Evolutionary conservation across 176 grass and related monocot species (phyloP), one percentile per base, ranked within the genome.

Genomic region (Triticum timopheevii): DNA sequence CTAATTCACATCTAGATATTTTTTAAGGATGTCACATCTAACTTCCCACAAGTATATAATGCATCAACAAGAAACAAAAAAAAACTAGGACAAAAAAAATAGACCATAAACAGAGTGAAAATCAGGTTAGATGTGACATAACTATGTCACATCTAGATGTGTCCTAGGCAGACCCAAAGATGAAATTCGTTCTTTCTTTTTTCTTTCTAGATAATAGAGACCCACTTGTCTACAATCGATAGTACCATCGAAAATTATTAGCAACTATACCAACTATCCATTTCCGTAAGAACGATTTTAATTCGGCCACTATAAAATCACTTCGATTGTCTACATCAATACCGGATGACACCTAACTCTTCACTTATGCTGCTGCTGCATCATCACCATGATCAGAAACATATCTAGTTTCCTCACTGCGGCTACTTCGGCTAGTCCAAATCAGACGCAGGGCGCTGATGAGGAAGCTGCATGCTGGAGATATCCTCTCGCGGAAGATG

Each of bases 401-500:
- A 79, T 28, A 59, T 74, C 25, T 76, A 66, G 10, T 59, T 79
- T 87, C 69, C 45, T 88, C 61, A 33, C 4, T 49, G 23, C 38
- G 33, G 11, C 44, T 76, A 69, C 19, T 13, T 70, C 61, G 17
- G 85, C 69, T 93, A 98, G 69, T 91, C 92, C 5, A 94, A 65
- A 80, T 94, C 92, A 86, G 80, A 72, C 19, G 80, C 61, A 38
- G 68, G 27, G 68, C 73, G 85, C 54, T 79, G 69, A 66, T 94
- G 85, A 16, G 96, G 96, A 65, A 98, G 92, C 76, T 96, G 96
- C 96, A 98, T 96, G 88, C 90, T 98, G 40, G 92, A 88, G 61
- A 98, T 98, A 78, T 98, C 96, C 87, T 98, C 93, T 16, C 96
- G 84, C 31, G 91, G 96, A 35, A 96, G 88, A 89, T 92, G 88